phyloP scores from a whole-genome alignment of 805 yeast species.

The Spathaspora sp. region DNA sequence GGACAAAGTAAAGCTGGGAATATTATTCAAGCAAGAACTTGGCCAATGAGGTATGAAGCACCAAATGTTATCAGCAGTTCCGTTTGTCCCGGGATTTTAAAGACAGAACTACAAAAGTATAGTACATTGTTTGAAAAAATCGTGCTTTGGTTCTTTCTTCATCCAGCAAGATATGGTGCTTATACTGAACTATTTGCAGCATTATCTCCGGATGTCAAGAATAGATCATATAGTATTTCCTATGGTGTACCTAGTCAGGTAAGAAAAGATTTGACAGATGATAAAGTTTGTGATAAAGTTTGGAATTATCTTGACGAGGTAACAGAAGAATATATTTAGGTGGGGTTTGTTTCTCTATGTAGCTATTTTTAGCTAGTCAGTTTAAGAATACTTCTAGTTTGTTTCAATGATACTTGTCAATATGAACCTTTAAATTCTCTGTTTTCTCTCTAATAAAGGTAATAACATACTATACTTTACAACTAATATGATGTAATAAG shows the following conservation, averaged over 20 bases:
- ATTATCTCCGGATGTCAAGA: conserved; percentile 31
- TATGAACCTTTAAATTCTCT: too few species aligned
- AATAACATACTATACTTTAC: too few species aligned
- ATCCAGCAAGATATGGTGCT: conserved; percentile 35
- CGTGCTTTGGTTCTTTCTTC: conserved; percentile 9
- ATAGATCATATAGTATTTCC: conserved; percentile 35
- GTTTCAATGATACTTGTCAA: too few species aligned
- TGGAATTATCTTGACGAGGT: conserved; percentile 4
- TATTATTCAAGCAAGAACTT: conserved; percentile 30
- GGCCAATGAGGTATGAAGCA: conserved; percentile 25
- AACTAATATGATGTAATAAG: too few species aligned
- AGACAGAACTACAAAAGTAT: conserved; percentile 29
- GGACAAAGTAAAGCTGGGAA: conserved; percentile 44
- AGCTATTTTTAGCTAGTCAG: too few species aligned
- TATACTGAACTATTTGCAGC: conserved; percentile 40
- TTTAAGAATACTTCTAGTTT: too few species aligned
- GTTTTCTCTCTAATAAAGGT: too few species aligned
- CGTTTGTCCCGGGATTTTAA: conserved; percentile 39
- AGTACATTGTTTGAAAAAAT: not conserved
- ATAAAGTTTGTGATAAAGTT: not conserved
- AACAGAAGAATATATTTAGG: conserved; percentile 1
- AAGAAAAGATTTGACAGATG: conserved; percentile 1
- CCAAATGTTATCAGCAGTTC: conserved; percentile 27
- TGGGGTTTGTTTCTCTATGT: too few species aligned
- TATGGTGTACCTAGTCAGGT: conserved; percentile 18